Conservation (phyloP, 2,329 filamentous ascomycete species). For the Xylariaceae sp. region DNA sequence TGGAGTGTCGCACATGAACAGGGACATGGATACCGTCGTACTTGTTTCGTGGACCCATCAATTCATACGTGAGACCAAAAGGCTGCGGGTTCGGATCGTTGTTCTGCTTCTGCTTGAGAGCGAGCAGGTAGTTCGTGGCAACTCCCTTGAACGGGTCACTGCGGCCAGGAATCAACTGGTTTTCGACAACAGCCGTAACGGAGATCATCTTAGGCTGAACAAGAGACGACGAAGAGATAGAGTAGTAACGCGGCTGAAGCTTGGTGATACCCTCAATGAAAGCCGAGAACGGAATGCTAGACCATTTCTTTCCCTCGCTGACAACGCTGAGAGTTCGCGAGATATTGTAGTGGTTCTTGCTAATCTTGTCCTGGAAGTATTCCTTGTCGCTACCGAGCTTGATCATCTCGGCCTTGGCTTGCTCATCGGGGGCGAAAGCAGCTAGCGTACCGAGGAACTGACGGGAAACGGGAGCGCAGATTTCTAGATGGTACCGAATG, state of each 20-base stretch:
- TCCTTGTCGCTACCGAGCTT: constrained; percentile 90
- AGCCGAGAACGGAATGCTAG: constrained; percentile 83
- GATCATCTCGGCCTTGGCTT: constrained; percentile 78
- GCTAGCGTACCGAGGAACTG: constrained; percentile 86
- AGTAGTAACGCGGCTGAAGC: constrained; percentile 97
- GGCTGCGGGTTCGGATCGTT: constrained; percentile 75
- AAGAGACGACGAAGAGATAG: constrained; percentile 92
- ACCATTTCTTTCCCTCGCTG: constrained; percentile 70
- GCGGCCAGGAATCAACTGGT: constrained; percentile 68
- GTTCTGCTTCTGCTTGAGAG: constrained; percentile 94
- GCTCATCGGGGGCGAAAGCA: constrained; percentile 81
- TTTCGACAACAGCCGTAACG: constrained; percentile 92
- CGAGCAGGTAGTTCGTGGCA: constrained; percentile 92
- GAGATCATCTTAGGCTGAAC: constrained; percentile 94
- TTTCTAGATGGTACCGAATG: constrained; percentile 92
- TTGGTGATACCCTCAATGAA: constrained; percentile 92
- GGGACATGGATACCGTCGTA: constrained; percentile 94
- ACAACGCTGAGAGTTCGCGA: constrained; percentile 73
- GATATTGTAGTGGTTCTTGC: constrained; percentile 80
- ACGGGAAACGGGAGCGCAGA: constrained; percentile 89
- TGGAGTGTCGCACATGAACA: constrained; percentile 93
- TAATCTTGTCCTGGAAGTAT: constrained; percentile 84
- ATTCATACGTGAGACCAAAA: constrained; percentile 79
- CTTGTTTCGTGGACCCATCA: constrained; percentile 88
- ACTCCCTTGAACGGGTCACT: constrained; percentile 82